phyloP scores from a whole-genome alignment of 75 land plant genomes.

The Larix kaempferi region DNA sequence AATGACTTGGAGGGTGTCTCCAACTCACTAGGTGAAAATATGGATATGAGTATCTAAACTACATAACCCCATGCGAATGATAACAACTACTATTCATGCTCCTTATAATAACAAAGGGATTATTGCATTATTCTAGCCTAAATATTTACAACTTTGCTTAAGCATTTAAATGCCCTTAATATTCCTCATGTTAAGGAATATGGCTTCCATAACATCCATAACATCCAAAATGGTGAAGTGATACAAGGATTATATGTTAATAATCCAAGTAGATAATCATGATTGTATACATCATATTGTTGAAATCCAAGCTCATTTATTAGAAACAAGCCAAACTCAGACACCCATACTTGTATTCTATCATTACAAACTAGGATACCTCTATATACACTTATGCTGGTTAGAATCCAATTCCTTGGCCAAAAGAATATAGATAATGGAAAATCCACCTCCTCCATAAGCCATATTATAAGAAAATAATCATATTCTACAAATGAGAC shows the following conservation, averaged over 20 bases:
- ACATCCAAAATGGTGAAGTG: constrained; percentile 47
- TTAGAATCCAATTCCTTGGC: constrained; percentile 42
- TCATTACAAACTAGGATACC: constrained; percentile 74
- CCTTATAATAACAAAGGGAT: constrained; percentile 61
- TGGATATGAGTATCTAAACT: constrained; percentile 46
- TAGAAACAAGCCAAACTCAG: constrained; percentile 80
- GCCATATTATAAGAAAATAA: constrained; percentile 66
- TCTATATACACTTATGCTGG: constrained; percentile 62
- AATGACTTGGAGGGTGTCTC: constrained; percentile 62
- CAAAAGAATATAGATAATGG: constrained; percentile 49
- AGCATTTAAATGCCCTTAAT: constrained; percentile 28
- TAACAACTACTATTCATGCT: constrained; percentile 34
- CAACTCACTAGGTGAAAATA: constrained; percentile 59
- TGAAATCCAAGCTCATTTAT: constrained; percentile 79
- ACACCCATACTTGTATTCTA: constrained; percentile 71
- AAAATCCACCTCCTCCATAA: constrained; percentile 82
- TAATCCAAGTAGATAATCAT: constrained; percentile 49
- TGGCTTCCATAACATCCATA: constrained; percentile 40
- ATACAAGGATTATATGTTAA: constrained; percentile 54
- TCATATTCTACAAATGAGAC: constrained; percentile 56
- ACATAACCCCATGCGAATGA: constrained; percentile 64
- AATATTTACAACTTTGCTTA: constrained; percentile 34
- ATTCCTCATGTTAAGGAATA: constrained; percentile 48
- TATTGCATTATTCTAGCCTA: constrained; percentile 55
- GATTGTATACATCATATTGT: constrained; percentile 47